phyloP scores from a whole-genome alignment of 345 rosid genomes.

The Schrenkiella parvula region DNA sequence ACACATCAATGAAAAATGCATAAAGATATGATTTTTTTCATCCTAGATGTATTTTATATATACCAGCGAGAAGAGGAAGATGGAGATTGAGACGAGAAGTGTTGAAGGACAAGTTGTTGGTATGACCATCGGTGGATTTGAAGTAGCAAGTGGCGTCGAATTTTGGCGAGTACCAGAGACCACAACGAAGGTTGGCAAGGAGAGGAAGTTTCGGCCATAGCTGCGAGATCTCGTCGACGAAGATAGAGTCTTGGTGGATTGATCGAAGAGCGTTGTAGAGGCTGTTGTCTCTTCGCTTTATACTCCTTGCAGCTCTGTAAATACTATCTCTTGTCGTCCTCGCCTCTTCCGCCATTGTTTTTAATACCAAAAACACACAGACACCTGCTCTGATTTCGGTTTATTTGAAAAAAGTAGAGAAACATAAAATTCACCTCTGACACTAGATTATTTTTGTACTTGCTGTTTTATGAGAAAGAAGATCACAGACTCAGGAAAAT shows the following conservation, averaged over 20 bases:
- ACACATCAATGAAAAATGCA: too few relatives aligned
- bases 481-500: background rate
- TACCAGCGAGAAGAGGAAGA: slow-evolving; percentile 67
- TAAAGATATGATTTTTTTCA: too few relatives aligned
- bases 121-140: slow-evolving; percentile 96
- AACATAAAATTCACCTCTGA: background rate
- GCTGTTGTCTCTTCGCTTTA: slow-evolving; percentile 64
- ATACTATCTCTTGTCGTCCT: slow-evolving; percentile 53
- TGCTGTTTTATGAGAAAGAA: background rate
- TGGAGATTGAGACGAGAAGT: slow-evolving; percentile 91
- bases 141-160: slow-evolving; percentile 81
- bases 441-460: background rate
- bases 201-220: slow-evolving; percentile 86
- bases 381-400: background rate
- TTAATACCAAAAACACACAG: background rate
- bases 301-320: slow-evolving; percentile 75
- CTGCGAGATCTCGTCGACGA: slow-evolving; percentile 76
- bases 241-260: slow-evolving; percentile 76
- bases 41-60: too few relatives aligned
- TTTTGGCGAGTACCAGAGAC: slow-evolving; percentile 78
- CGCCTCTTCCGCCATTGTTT: slow-evolving; percentile 22
- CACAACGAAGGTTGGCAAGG: slow-evolving; percentile 88
- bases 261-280: slow-evolving; percentile 80
- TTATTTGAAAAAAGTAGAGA: background rate
- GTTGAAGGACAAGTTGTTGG: slow-evolving; percentile 78